These are phyloP conservation scores for Phytophthora colocasiae DNA, from an alignment of 352 stramenopile species.

Conservation along the genomic window DNA sequence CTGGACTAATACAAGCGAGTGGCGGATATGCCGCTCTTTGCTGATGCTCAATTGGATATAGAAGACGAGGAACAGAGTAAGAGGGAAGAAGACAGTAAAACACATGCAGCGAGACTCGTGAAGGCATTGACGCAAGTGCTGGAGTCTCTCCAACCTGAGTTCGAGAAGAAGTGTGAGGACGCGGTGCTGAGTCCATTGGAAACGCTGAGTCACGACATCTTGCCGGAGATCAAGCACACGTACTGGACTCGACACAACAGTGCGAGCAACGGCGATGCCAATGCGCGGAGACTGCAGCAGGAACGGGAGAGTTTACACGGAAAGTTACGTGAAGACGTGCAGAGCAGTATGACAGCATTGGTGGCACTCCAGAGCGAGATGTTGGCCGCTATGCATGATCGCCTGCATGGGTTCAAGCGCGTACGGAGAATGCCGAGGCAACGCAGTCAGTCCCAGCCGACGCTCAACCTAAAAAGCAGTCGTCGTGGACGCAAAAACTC, in stretches of 20 bases:
- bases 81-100: slow-evolving; percentile 4
- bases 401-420: slow-evolving; percentile 44
- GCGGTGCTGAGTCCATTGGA: slow-evolving; percentile 56
- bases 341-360: slow-evolving; percentile 60
- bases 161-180: slow-evolving; percentile 52
- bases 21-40: slow-evolving; percentile 59
- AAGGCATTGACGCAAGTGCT: slow-evolving; percentile 41
- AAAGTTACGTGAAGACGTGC: slow-evolving; percentile 53
- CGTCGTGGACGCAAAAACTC: slow-evolving; percentile 5
- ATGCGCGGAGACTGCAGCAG: slow-evolving; percentile 54
- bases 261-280: slow-evolving; percentile 17
- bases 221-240: slow-evolving; percentile 80
- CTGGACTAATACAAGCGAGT: slow-evolving; percentile 74
- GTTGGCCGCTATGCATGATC: slow-evolving; percentile 43
- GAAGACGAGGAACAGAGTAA: slow-evolving; percentile 1
- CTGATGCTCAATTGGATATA: slow-evolving; percentile 9
- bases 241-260: slow-evolving; percentile 72
- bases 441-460: slow-evolving; percentile 27
- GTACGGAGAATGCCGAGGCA: slow-evolving; percentile 27
- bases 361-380: slow-evolving; percentile 59
- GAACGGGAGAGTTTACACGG: slow-evolving; percentile 58
- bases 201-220: slow-evolving; percentile 47
- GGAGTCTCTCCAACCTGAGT: slow-evolving; percentile 44
- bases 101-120: slow-evolving; percentile 38
- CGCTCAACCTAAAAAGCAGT: slow-evolving; percentile 29